Conservation (phyloP, 2,329 filamentous ascomycete species). For the Paecilomyces variotii region DNA sequence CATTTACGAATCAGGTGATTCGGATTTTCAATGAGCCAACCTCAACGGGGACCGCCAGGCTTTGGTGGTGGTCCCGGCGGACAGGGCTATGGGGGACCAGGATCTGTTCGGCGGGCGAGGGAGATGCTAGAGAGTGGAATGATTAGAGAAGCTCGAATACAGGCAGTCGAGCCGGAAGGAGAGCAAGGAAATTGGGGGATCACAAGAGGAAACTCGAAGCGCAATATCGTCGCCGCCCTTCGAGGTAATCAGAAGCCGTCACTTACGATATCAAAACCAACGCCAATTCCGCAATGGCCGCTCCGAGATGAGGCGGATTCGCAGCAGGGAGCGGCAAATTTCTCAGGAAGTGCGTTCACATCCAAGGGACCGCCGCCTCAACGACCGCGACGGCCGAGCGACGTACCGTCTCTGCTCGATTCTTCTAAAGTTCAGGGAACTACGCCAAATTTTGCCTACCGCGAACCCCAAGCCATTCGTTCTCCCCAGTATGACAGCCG, state of each 20-base stretch:
- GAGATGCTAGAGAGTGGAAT: constrained; percentile 25
- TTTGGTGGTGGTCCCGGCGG: constrained; percentile 7
- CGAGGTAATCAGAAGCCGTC: constrained; percentile 7
- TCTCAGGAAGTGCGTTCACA: constrained; percentile 18
- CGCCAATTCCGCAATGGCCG: constrained; percentile 40
- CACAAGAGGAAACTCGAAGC: not conserved
- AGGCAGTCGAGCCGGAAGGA: not conserved
- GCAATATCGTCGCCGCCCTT: constrained; percentile 1
- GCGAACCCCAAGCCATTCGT: not conserved
- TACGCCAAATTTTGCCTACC: not conserved
- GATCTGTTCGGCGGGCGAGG: constrained; percentile 29
- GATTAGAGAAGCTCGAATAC: constrained; percentile 11
- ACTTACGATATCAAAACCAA: constrained; percentile 12
- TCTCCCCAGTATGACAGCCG: not conserved
- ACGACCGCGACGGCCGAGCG: constrained; percentile 33
- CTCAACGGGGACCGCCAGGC: constrained; percentile 4
- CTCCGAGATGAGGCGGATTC: constrained; percentile 27
- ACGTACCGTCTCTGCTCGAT: constrained; percentile 29
- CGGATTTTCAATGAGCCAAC: constrained; percentile 14
- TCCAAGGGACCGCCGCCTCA: constrained; percentile 32
- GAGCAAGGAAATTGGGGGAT: not conserved
- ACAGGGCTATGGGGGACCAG: constrained; percentile 12
- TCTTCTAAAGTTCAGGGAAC: not conserved
- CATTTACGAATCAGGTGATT: not conserved
- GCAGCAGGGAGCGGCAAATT: constrained; percentile 13